A percentile compares a stretch with the other conserved stretches of the same genome.
phyloP scores from a whole-genome alignment of 2,329 filamentous ascomycete species.

The Rhynchosporium agropyri region DNA sequence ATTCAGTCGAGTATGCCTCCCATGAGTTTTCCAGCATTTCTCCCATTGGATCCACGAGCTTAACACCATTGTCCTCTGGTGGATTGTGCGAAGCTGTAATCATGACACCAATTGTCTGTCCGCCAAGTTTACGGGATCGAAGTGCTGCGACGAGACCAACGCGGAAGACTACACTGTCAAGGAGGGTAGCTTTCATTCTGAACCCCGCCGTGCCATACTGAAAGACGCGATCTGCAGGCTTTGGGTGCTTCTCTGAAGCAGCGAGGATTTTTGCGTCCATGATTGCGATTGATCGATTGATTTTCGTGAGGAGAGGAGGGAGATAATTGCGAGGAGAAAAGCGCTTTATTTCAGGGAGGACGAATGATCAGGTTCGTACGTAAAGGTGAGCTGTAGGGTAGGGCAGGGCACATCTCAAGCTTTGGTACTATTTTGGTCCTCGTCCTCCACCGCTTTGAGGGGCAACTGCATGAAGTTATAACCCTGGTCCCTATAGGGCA shows the following conservation, averaged over 20 bases:
- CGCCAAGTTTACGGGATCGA: constrained; percentile 84
- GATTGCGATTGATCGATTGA: constrained; percentile 30
- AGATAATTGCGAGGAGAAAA: not conserved
- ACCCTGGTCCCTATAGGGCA: not conserved
- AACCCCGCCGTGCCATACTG: constrained; percentile 70
- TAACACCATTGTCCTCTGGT: constrained; percentile 86
- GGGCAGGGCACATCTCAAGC: constrained; percentile 13
- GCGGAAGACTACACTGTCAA: constrained; percentile 90
- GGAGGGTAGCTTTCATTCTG: constrained; percentile 73
- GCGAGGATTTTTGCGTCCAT: constrained; percentile 58
- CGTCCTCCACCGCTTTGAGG: constrained; percentile 12
- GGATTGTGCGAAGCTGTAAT: constrained; percentile 94
- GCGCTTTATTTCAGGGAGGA: not conserved
- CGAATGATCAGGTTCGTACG: constrained; percentile 13
- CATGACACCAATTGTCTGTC: constrained; percentile 95
- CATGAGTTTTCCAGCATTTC: constrained; percentile 97
- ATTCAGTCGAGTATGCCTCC: constrained; percentile 84
- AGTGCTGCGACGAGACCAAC: constrained; percentile 88
- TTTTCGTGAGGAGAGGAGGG: constrained; percentile 4
- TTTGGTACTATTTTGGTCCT: not conserved
- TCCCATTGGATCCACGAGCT: constrained; percentile 95
- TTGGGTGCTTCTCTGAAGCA: constrained; percentile 64
- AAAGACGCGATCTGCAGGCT: constrained; percentile 56
- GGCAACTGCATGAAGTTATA: constrained; percentile 1
- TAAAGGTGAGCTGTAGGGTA: not conserved